Evolutionary conservation across 164 flowering plant genomes (phyloP).

Genomic region (Sedum album): DNA sequence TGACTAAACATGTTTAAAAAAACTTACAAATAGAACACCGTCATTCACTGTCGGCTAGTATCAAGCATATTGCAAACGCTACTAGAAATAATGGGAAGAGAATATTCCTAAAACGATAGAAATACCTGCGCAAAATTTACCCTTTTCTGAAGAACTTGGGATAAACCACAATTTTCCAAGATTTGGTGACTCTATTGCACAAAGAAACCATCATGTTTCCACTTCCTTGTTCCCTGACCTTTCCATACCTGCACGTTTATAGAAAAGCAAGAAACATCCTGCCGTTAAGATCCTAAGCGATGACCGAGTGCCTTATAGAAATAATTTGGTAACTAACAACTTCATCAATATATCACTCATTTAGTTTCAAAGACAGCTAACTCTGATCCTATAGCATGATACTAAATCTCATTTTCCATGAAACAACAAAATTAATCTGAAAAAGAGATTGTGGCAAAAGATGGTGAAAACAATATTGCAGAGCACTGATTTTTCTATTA

Average conservation of each 20-base stretch:
- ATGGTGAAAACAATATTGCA: neutral
- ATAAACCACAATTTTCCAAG: slow-evolving; percentile 78
- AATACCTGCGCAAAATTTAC: slow-evolving; percentile 70
- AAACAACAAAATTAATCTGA: neutral
- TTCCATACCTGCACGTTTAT: slow-evolving; percentile 66
- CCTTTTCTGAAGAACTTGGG: slow-evolving; percentile 68
- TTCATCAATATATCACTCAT: neutral
- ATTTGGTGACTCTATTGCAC: slow-evolving; percentile 69
- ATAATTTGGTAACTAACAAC: neutral
- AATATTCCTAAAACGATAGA: neutral
- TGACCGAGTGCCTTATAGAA: neutral
- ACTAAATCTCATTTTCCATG: neutral
- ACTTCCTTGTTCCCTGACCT: slow-evolving; percentile 92
- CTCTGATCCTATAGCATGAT: no score
- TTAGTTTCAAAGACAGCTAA: neutral
- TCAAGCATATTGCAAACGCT: neutral
- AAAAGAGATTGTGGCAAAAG: neutral
- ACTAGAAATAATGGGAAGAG: neutral
- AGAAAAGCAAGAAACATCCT: neutral
- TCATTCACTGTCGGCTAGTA: no score
- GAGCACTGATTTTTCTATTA: neutral
- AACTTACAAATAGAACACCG: no score
- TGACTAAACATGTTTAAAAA: neutral
- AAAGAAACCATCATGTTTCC: slow-evolving; percentile 94
- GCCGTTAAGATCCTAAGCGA: neutral